These are phyloP conservation scores for Podila minutissima DNA, from an alignment of 192 early-diverging fungal genomes.

Conservation along the genomic window DNA sequence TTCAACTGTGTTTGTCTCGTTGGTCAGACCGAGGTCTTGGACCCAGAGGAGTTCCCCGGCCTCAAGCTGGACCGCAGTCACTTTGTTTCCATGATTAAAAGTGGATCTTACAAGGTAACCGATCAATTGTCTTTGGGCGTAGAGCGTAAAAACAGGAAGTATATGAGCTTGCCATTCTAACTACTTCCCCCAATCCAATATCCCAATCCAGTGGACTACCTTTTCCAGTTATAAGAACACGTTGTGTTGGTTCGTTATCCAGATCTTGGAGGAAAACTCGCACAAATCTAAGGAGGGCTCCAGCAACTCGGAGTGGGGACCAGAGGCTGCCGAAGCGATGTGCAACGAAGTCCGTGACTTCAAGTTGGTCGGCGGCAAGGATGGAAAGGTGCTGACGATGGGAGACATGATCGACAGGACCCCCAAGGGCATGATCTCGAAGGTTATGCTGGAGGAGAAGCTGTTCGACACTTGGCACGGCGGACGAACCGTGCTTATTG, in stretches of 20 bases:
- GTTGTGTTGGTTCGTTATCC: constrained; percentile 5
- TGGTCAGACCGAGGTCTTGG: neutral
- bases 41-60: constrained; percentile 1
- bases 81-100: neutral
- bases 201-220: constrained; percentile 15
- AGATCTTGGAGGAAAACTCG: constrained; percentile 1
- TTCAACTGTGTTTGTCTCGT: constrained; percentile 3
- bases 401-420: constrained; percentile 35
- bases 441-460: constrained; percentile 35
- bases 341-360: constrained; percentile 4
- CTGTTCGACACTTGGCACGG: constrained; percentile 38
- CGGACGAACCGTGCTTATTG: constrained; percentile 20
- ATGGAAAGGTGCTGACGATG: constrained; percentile 3
- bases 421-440: constrained; percentile 25
- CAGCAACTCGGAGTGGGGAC: constrained; percentile 14
- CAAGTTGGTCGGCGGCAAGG: constrained; percentile 19
- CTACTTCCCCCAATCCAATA: neutral
- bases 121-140: neutral
- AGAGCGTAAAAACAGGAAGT: too few relatives aligned
- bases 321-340: neutral
- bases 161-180: neutral
- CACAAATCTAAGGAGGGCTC: neutral
- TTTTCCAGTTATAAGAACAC: neutral
- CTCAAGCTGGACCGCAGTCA: neutral
- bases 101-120: neutral